A percentile compares a stretch with the other conserved stretches of the same genome.
Evolutionary conservation across 495 filamentous ascomycete genomes (phyloP).

Genomic region (Parathielavia appendiculata): DNA sequence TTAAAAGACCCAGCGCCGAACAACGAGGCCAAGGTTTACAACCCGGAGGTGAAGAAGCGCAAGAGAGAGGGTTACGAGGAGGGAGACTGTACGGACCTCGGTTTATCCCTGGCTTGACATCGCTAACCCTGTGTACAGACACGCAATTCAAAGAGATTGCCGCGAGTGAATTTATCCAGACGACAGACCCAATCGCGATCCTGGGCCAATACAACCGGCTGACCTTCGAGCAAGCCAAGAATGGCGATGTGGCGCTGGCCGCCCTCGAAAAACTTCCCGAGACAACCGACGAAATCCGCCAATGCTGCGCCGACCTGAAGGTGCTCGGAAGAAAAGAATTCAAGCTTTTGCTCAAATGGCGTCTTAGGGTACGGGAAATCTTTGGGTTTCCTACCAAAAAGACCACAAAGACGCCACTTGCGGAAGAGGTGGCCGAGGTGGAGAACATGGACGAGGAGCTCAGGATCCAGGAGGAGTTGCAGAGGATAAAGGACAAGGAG

Average conservation of each 20-base stretch:
- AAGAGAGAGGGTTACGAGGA: conserved; percentile 98
- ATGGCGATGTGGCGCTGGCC: conserved; percentile 80
- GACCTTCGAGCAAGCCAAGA: conserved; percentile 67
- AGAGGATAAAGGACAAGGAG: conserved; percentile 73
- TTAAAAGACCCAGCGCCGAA: conserved; percentile 84
- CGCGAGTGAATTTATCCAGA: conserved; percentile 91
- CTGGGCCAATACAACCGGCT: conserved; percentile 80
- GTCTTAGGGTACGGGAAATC: conserved; percentile 80
- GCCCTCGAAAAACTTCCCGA: conserved; percentile 86
- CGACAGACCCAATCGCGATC: conserved; percentile 91
- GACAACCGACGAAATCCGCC: conserved; percentile 79
- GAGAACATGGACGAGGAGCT: conserved; percentile 91
- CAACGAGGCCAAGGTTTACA: conserved; percentile 96
- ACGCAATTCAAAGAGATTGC: conserved; percentile 84
- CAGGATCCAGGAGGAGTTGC: conserved; percentile 78
- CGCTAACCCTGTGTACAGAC: conserved; percentile 29
- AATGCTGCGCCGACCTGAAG: conserved; percentile 83
- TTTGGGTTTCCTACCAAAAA: conserved; percentile 84
- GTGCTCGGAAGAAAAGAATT: conserved; percentile 93
- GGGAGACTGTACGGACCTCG: conserved; percentile 56
- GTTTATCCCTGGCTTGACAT: neutral
- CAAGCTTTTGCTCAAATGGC: conserved; percentile 86
- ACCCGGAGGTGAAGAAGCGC: conserved; percentile 92
- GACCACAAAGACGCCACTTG: conserved; percentile 40
- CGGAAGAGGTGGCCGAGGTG: conserved; percentile 74